A percentile compares a stretch with the other conserved stretches of the same genome.
Evolutionary conservation across 2,329 filamentous ascomycete species (phyloP).

Genomic region (Verticillium klebahnii): DNA sequence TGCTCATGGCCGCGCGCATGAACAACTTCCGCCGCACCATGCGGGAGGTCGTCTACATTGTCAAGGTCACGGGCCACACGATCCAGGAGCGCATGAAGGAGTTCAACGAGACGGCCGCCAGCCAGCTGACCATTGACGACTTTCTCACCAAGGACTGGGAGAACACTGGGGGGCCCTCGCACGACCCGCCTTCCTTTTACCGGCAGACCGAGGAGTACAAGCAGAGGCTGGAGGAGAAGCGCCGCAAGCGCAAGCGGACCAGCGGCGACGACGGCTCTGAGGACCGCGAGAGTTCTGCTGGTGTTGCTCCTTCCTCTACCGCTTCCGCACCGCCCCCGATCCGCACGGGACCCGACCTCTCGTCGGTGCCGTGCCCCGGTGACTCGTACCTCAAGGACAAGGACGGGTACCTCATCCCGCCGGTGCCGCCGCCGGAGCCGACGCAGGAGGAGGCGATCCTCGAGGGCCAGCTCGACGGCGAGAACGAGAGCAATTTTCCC

Average conservation of each 20-base stretch:
- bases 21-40: slow-evolving; percentile 95
- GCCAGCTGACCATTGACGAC: slow-evolving; percentile 80
- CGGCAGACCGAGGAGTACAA: slow-evolving; percentile 57
- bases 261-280: slow-evolving; percentile 26
- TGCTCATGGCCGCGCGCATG: slow-evolving; percentile 94
- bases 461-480: slow-evolving; percentile 3
- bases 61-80: slow-evolving; percentile 92
- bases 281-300: slow-evolving; percentile 10
- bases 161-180: slow-evolving; percentile 54
- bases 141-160: slow-evolving; percentile 70
- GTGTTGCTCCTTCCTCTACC: background rate
- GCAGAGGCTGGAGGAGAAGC: slow-evolving; percentile 45
- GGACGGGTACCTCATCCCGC: slow-evolving; percentile 14
- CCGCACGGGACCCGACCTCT: slow-evolving; percentile 6
- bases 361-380: slow-evolving; percentile 17
- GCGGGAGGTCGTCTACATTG: slow-evolving; percentile 94
- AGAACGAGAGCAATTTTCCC: slow-evolving; percentile 8
- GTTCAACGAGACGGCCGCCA: slow-evolving; percentile 82
- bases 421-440: slow-evolving; percentile 8
- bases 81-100: slow-evolving; percentile 89
- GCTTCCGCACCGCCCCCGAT: background rate
- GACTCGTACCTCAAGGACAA: slow-evolving; percentile 12
- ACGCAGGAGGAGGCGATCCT: slow-evolving; percentile 6
- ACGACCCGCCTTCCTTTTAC: slow-evolving; percentile 82
- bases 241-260: slow-evolving; percentile 41